phyloP scores from a whole-genome alignment of 805 yeast species.

The Saccharomycopsis capsularis region DNA sequence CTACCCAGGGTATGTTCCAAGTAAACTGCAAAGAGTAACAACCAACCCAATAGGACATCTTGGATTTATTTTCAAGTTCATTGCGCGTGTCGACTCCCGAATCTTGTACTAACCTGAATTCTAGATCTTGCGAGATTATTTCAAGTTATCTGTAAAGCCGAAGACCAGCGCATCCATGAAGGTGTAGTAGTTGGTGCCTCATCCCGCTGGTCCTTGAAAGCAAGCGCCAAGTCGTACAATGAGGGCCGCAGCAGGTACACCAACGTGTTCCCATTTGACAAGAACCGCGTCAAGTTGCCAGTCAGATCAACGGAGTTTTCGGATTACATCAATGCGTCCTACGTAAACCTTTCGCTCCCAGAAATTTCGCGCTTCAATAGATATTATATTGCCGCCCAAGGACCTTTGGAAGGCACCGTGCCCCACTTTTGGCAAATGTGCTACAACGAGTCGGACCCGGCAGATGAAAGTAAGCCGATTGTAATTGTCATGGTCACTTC shows the following conservation, averaged over 20 bases:
- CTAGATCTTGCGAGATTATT: constrained; percentile 27
- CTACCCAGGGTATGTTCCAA: constrained; percentile 8
- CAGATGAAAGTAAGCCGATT: constrained; percentile 44
- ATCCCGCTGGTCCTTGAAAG: constrained; percentile 22
- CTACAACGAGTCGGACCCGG: constrained; percentile 47
- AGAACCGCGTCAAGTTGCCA: constrained; percentile 42
- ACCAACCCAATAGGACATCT: too few relatives aligned
- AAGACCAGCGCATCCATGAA: constrained; percentile 33
- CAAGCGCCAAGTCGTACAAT: constrained; percentile 21
- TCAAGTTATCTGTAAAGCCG: constrained; percentile 30
- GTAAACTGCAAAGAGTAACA: neutral
- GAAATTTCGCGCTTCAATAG: constrained; percentile 14
- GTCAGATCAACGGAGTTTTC: constrained; percentile 21
- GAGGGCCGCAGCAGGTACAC: constrained; percentile 47
- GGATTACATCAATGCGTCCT: constrained; percentile 85
- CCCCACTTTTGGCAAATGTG: constrained; percentile 90
- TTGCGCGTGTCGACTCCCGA: neutral
- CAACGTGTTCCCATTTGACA: constrained; percentile 61
- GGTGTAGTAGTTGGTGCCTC: constrained; percentile 25
- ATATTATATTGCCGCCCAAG: constrained; percentile 66
- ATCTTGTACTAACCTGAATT: constrained; percentile 1
- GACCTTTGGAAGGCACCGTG: constrained; percentile 67
- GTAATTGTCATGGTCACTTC: constrained; percentile 73
- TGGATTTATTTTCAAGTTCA: neutral
- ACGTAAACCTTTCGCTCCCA: constrained; percentile 38